A percentile compares a stretch with the other conserved stretches of the same genome.
Conservation (phyloP, 257 asterid genomes). For the Solanum ahanhuiri region DNA sequence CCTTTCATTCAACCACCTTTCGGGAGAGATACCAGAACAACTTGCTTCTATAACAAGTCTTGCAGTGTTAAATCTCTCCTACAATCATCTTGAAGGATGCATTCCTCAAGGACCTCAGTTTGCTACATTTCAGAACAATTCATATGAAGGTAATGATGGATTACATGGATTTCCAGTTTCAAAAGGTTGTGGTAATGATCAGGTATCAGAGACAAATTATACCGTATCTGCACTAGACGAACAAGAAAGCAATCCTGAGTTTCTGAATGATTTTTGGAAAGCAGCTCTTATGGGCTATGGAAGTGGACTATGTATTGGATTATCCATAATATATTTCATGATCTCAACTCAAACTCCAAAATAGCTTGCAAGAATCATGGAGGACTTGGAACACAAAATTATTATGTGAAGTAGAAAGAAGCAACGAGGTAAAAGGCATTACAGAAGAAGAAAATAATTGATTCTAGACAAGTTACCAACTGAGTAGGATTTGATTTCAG, state of each 20-base stretch:
- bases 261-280: background rate
- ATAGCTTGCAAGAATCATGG: background rate
- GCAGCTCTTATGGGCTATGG: background rate
- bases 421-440: background rate
- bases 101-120: background rate
- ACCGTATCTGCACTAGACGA: background rate
- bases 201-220: background rate
- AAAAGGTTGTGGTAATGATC: background rate
- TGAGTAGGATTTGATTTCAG: background rate
- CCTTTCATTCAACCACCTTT: background rate
- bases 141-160: background rate
- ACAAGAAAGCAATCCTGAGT: background rate
- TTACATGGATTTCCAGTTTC: background rate
- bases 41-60: background rate
- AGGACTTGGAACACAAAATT: background rate
- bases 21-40: background rate
- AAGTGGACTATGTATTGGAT: background rate
- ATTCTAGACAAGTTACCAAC: background rate
- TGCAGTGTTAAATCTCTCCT: background rate
- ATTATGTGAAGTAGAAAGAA: background rate
- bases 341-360: background rate
- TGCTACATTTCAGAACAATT: background rate
- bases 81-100: background rate
- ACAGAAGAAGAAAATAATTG: background rate
- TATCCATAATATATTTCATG: background rate